Base-by-base conservation (phyloP, 371 early-diverging fungal genomes). In the Parasitella parasitica region DNA sequence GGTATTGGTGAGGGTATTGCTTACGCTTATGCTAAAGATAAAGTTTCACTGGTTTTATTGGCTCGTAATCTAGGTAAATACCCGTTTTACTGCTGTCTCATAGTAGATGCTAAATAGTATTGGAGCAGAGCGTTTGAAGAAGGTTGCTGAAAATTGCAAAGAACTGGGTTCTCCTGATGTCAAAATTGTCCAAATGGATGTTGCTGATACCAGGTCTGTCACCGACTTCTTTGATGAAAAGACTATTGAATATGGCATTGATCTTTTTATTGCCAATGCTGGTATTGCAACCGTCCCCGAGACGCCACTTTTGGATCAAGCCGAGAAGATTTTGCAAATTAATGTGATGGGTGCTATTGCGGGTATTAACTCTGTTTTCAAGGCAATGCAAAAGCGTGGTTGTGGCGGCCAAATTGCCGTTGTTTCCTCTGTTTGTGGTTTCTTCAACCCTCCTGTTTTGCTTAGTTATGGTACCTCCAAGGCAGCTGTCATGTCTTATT, bases 181-280 rank as follows among this genome's bases (percentile, higher is more conserved):
- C 26, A 62, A 67, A 39, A 34, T 62, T 0, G 63, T 67, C 32
- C 67, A 61, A 41, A 37, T 67, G 62, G 67, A 67, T 39, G 54
- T 67, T 15, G 24, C 67, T 0, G 63, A 67, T 46, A 66, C 61
- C 4, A 57, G 61, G 22, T 11, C 46, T 7, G 54, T 61, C 16
- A 7, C 57, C 16, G 52, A 37, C 9, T 57, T 61, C 27, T 59
- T 67, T 37, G 58, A 57, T 6, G 41, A 57, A 54, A 67, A 57
- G 18, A 62, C 54, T 0, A 32, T 39, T 12, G 62, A 61, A 32
- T 62, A 57, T 20, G 58, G 41, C 6, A 58, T 67, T 15, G 67
- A 67, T 38, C 34, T 67, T 6, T 67, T 67, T 39, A 67, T 67
- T 54, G 67, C 67, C 9, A 67, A 67, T 61, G 67, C 67, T 11